Percentiles rank a stretch among this genome's conserved stretches.
phyloP scores from a whole-genome alignment of 495 filamentous ascomycete species.

The Trichoderma asperelloides region DNA sequence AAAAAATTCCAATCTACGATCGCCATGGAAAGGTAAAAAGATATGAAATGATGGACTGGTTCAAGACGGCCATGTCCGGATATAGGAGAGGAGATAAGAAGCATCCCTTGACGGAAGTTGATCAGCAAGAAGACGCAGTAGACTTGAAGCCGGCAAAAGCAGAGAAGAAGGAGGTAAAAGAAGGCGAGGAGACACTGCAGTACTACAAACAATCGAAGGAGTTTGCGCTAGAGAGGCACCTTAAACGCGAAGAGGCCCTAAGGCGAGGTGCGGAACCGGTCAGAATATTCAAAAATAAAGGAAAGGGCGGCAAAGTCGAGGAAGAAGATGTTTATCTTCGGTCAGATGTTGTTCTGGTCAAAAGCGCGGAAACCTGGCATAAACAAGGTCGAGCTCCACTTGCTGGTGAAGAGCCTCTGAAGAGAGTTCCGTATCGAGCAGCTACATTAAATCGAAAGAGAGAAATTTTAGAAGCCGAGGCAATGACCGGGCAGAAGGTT shows the following conservation, averaged over 20 bases:
- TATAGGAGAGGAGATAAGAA: slow-evolving; percentile 55
- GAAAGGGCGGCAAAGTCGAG: slow-evolving; percentile 53
- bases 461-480: slow-evolving; percentile 76
- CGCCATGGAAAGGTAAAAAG: slow-evolving; percentile 58
- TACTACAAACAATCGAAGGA: slow-evolving; percentile 80
- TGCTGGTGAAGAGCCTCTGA: slow-evolving; percentile 63
- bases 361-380: slow-evolving; percentile 94
- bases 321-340: slow-evolving; percentile 76
- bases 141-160: slow-evolving; percentile 64
- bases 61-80: slow-evolving; percentile 62
- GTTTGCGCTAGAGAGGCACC: slow-evolving; percentile 77
- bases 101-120: slow-evolving; percentile 50
- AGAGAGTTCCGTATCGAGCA: slow-evolving; percentile 80
- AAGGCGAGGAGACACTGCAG: slow-evolving; percentile 72
- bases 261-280: slow-evolving; percentile 58
- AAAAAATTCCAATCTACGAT: slow-evolving; percentile 73
- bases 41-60: slow-evolving; percentile 77
- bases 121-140: slow-evolving; percentile 67
- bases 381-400: slow-evolving; percentile 81
- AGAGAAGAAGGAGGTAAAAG: slow-evolving; percentile 62
- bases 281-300: slow-evolving; percentile 60
- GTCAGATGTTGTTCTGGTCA: slow-evolving; percentile 71
- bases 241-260: slow-evolving; percentile 88
- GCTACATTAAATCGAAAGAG: slow-evolving; percentile 83
- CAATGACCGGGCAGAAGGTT: slow-evolving; percentile 68